Base-by-base conservation (phyloP, 139 green algal genomes). In the Chlorella sorokiniana region DNA sequence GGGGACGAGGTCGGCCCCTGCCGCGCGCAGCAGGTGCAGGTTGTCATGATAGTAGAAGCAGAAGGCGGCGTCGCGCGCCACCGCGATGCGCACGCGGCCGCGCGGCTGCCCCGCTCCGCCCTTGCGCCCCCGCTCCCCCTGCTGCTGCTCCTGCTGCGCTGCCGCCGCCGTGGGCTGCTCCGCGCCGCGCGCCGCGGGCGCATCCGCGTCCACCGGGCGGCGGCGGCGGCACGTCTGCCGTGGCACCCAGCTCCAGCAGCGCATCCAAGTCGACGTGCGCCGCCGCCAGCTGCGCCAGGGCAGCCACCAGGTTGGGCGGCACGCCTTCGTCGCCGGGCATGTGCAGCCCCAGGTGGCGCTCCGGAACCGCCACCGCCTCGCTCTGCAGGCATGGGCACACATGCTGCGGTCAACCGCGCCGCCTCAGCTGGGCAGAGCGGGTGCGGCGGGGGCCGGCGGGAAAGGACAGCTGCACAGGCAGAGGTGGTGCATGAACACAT, bases 21-120 rank as follows among this genome's bases (percentile, higher is more conserved):
- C 81, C 40, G 40, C 65, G 16, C 45, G 41, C 48, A 84, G 69
- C 69, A 84, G 71, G 4, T 44, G 27, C 20, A 84, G 69, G 72
- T 87, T 87, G 81, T 96, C 91, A 22, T 93, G 79, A 80, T 97
- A 97, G 76, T 95, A 97, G 82, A 95, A 95, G 72, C 89, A 92
- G 75, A 97, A 97, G 29, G 94, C 93, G 16, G 80, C 90, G 80
- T 97, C 94, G 61, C 83, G 81, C 8, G 94, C 93, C 33, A 97
- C 86, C 5, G 85, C 94, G 56, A 97, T 94, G 56, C 91, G 86
- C 41, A 93, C 77, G n/a, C n/a, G 23, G 38, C 33, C 8, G 82
- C 38, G 31, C 11, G 23, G 65, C 38, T 20, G 52, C n/a, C n/a
- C n/a, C n/a, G n/a, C n/a, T n/a, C n/a, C n/a, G n/a, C n/a, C n/a